phyloP scores from a whole-genome alignment of 164 flowering plant genomes.

The Piper betle region DNA sequence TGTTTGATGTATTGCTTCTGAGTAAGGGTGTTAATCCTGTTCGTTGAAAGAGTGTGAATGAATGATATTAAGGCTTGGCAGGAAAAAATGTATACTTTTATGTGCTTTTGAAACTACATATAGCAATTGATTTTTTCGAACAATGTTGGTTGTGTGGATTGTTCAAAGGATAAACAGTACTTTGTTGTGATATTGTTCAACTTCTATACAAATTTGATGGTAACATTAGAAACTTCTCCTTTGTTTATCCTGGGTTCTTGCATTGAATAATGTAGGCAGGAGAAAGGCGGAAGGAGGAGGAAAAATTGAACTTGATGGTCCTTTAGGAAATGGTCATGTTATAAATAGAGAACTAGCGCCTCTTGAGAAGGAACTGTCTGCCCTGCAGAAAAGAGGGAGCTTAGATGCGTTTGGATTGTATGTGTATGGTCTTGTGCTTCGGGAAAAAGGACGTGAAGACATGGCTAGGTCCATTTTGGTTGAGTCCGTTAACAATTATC shows the following conservation, averaged over 20 bases:
- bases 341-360: slow-evolving; percentile 64
- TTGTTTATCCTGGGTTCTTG: slow-evolving; percentile 1
- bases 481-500: slow-evolving; percentile 87
- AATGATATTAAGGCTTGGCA: too few relatives aligned
- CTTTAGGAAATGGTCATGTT: slow-evolving; percentile 66
- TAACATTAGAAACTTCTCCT: background rate
- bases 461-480: slow-evolving; percentile 73
- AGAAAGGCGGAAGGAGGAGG: slow-evolving; percentile 96
- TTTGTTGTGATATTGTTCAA: too few relatives aligned
- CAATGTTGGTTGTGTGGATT: background rate
- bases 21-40: too few relatives aligned
- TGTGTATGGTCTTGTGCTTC: slow-evolving; percentile 78
- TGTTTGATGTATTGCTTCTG: too few relatives aligned
- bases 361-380: slow-evolving; percentile 68
- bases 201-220: background rate
- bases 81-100: background rate
- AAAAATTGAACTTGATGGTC: slow-evolving; percentile 87
- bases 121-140: background rate
- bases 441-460: slow-evolving; percentile 70
- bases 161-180: too few relatives aligned
- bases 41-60: too few relatives aligned
- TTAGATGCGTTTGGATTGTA: slow-evolving; percentile 81
- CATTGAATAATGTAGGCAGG: slow-evolving; percentile 57
- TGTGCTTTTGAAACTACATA: background rate
- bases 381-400: slow-evolving; percentile 48